phyloP scores from a whole-genome alignment of 164 flowering plant genomes.

The Paratinospora sagittata region DNA sequence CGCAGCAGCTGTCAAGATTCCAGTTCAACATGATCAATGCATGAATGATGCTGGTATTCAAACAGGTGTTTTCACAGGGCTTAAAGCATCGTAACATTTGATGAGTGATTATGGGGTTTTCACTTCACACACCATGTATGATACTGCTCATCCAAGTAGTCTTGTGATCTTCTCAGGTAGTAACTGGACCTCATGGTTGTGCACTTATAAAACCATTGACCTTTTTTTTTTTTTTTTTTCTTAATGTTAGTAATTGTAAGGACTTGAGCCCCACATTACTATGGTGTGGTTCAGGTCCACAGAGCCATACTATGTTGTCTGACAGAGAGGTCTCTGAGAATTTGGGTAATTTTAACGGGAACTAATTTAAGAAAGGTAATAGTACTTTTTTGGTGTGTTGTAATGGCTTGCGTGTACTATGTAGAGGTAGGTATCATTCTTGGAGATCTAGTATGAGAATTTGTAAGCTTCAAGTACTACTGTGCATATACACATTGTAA shows the following conservation, averaged over 20 bases:
- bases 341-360: background rate
- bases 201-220: background rate
- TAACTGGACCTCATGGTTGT: background rate
- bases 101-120: conserved; percentile 4
- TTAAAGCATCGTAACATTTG: background rate
- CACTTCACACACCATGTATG: background rate
- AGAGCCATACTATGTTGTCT: background rate
- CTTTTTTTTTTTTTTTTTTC: background rate
- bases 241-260: too few relatives aligned
- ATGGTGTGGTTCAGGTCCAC: background rate
- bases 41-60: conserved; percentile 18
- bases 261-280: background rate
- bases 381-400: background rate
- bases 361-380: background rate
- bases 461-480: too few relatives aligned
- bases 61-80: background rate
- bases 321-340: background rate
- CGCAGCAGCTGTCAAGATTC: conserved; percentile 87
- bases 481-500: too few relatives aligned
- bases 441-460: background rate
- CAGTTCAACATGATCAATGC: conserved; percentile 81
- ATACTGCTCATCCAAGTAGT: background rate
- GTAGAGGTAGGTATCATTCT: background rate
- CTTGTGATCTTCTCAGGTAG: background rate
- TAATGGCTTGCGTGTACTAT: background rate